These are phyloP conservation scores for Mycena citricolor DNA, from an alignment of 1,284 basidiomycete genomes.

Conservation along the genomic window DNA sequence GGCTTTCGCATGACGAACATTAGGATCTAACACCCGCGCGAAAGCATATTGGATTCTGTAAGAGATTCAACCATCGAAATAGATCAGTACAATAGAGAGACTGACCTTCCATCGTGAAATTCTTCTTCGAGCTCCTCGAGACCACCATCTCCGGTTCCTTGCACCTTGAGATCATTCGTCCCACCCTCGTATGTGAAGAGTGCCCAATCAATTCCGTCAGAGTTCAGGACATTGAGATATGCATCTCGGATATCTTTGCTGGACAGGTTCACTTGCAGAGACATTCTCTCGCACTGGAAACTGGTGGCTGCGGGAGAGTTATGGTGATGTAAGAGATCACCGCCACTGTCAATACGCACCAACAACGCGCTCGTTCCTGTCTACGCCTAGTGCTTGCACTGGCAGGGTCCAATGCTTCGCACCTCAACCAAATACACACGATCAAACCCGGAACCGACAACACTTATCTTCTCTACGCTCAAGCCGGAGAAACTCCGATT, in stretches of 20 bases:
- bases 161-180: conserved; percentile 89
- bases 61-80: not conserved
- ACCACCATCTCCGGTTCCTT: conserved; percentile 80
- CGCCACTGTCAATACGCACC: too few species aligned
- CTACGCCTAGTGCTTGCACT: too few species aligned
- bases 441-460: too few species aligned
- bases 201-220: conserved; percentile 80
- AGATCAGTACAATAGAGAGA: not conserved
- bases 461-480: too few species aligned
- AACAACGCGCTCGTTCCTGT: too few species aligned
- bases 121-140: conserved; percentile 92
- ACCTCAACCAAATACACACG: too few species aligned
- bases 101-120: conserved; percentile 87
- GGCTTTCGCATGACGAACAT: conserved; percentile 47
- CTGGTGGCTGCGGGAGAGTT: too few species aligned
- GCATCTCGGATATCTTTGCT: conserved; percentile 72
- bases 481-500: too few species aligned
- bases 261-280: conserved; percentile 74
- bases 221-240: conserved; percentile 79
- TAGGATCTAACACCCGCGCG: conserved; percentile 83
- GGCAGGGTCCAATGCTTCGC: too few species aligned
- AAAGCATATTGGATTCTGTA: conserved; percentile 93
- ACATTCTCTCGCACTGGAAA: too few species aligned
- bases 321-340: too few species aligned
- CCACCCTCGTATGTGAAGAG: conserved; percentile 86